Base-by-base conservation (phyloP, 1,284 basidiomycete genomes). In the Chondrostereum purpureum region DNA sequence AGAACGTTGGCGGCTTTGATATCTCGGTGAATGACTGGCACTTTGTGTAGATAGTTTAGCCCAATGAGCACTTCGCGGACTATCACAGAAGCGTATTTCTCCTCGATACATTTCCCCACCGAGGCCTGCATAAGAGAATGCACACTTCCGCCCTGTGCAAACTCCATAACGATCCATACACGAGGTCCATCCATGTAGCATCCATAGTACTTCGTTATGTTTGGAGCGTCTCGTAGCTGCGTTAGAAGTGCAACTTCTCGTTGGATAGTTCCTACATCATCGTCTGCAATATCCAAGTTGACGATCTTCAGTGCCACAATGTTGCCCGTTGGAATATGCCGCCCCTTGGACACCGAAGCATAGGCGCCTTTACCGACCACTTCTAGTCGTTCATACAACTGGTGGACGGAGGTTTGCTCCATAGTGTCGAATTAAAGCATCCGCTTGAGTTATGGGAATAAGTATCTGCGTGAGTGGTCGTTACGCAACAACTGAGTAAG, bases 81-180 rank as follows among this genome's bases (percentile, higher is more conserved):
- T 58, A 99, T 92, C 57, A 98, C 65, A 43, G 84, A 84, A 41
- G 88, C 86, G 63, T 92, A 94, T 58, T 82, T 82, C 68, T 99
- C 96, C 60, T 95, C 91, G 36, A 99, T 67, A 42, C 82, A 77
- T 4, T 86, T 85, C 24, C 88, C 84, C 55, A 83, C 88, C 43
- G 84, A 90, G 42, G 92, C 78, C 56, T 80, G 82, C 81, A 87
- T 88, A 53, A 99, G 72, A 0, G 92, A 92, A 39, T 92, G 76
- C 8, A 98, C 91, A 58, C 92, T 96, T 6, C 96, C 96, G 3
- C 95, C 96, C 53, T 92, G 85, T 4, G 96, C 96, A 59, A 87
- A 88, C 64, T 99, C 96, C 96, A 99, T 99, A 33, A 89, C 92
- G 55, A 99, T 99, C 93, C 96, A 99, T 4, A 99, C 88, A 42